Evolutionary conservation across 192 early-diverging fungal genomes (phyloP), one percentile per base, ranked within the genome.

Genomic region (Linnemannia exigua): DNA sequence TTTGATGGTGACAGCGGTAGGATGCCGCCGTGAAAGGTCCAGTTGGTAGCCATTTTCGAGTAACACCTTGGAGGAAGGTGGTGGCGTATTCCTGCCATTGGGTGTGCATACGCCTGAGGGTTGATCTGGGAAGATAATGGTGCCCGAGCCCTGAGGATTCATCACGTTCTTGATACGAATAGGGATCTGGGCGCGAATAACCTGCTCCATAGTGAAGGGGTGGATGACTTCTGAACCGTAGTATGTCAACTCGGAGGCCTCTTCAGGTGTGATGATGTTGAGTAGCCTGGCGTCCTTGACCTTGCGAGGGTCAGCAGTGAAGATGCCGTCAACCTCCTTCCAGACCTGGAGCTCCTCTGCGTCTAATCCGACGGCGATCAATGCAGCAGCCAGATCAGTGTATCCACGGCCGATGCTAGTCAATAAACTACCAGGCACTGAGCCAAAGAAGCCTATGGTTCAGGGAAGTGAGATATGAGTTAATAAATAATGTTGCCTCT

Each of bases 261-360:
- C 98, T 82, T 99, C 98, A 33, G 98, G 98, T 20, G 97, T 96
- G 89, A 99, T 99, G 75, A 96, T 94, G 35, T 94, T 92, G 52
- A 99, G 92, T 67, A 98, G 88, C 28, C 95, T 90, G 3, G 98
- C 98, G 22, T 90, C 79, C 33, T 93, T 95, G 31, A 96, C 98
- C 84, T 99, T 99, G 75, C 98, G 96, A 16, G 98, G 98, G 81
- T 99, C 98, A 7, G 98, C 98, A 0, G 98, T 99, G 82, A 98
- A 99, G 78, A 99, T 99, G 67, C 98, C 98, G 76, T 99, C 98
- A 12, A 99, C 98, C 79, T 99, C 98, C 87, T 99, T 99, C 97
- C 97, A 99, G 17, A 99, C 96, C 87, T 99, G 98, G 77, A 99
- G 92, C 78, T 99, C 98, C 63, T 94, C 91, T 19, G 98, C 98